Base-by-base conservation (phyloP, 495 filamentous ascomycete genomes). In the Pseudotulostoma volvatum region DNA sequence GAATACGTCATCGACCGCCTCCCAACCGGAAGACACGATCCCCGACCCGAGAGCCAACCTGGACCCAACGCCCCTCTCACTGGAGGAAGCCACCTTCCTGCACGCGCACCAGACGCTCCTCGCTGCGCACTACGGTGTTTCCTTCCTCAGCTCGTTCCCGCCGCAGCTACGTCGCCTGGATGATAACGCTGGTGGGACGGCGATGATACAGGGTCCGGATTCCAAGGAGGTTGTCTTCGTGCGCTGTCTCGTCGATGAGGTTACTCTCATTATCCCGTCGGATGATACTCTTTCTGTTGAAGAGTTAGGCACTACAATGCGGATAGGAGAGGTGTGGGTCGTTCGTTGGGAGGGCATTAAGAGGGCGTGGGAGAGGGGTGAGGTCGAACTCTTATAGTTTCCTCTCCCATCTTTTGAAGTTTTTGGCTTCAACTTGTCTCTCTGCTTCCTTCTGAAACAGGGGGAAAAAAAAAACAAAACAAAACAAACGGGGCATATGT, bases 171-270 rank as follows among this genome's bases (percentile, higher is more conserved):
- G 82, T 52, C 70, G 81, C 50, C 60, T 97, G 37, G 86, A 96
- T 65, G 92, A 97, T 61, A 82, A 81, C 36, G 74, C 78, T 0
- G 88, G 84, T 1, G 84, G 85, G 1, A 78, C 85, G 40, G 84
- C 73, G 59, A 97, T 97, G 90, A 73, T 97, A 16, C 83, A 92
- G 44, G 64, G 69, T 1, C 90, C 90, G 5, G 92, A 96, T 59
- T 54, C 70, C 37, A 76, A 84, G 31, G 66, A 71, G 31, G 84
- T 81, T 13, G 85, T 95, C 9, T 93, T 97, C 60, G 77, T 84
- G 31, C 63, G 88, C 42, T 74, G 80, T 45, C 59, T 94, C 19
- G 67, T 57, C 20, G 69, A 68, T 34, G 53, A 63, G 49, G 69
- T 77, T 30, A 52, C 55, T 28, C 56, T 74, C 31, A 63, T 74